Percentiles rank a stretch among this genome's conserved stretches.
Evolutionary conservation across 2,329 filamentous ascomycete genomes (phyloP).

Genomic region (Aspergillus tanneri): DNA sequence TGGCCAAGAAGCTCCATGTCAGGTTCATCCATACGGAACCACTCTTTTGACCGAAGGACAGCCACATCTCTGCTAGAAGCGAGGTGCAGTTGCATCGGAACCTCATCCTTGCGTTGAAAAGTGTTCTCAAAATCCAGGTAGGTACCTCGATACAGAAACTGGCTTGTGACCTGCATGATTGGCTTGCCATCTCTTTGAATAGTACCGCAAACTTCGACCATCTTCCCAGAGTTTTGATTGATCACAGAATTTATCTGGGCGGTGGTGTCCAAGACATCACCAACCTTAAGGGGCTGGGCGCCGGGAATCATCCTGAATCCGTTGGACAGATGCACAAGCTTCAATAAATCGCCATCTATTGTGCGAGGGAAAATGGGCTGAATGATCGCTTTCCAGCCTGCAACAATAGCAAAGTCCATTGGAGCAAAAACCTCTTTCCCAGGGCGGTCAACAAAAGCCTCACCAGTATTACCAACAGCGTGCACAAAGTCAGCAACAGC

Average conservation of each 20-base stretch:
- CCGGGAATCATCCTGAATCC: conserved; percentile 98
- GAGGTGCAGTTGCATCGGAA: conserved; percentile 88
- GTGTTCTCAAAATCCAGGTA: conserved; percentile 97
- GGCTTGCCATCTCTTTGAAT: conserved; percentile 78
- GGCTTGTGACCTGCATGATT: conserved; percentile 98
- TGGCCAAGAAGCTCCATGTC: conserved; percentile 87
- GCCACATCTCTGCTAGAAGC: conserved; percentile 87
- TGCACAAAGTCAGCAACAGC: conserved; percentile 99
- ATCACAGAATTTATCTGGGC: conserved; percentile 96
- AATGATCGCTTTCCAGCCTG: conserved; percentile 98
- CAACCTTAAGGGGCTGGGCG: conserved; percentile 91
- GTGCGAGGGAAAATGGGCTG: conserved; percentile 97
- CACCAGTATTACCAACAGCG: conserved; percentile 94
- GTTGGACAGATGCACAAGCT: conserved; percentile 95
- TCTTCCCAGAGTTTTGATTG: conserved; percentile 97
- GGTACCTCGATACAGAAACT: conserved; percentile 91
- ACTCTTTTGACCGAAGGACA: conserved; percentile 92
- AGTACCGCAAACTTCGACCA: conserved; percentile 99
- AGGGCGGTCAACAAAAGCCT: conserved; percentile 93
- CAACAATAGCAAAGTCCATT: conserved; percentile 99
- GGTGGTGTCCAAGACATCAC: conserved; percentile 86
- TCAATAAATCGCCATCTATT: conserved; percentile 93
- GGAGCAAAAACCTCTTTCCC: conserved; percentile 92
- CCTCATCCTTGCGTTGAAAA: conserved; percentile 96
- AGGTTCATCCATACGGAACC: conserved; percentile 85